These are phyloP conservation scores for Fraxinus paxiana DNA, from an alignment of 305 asterid species.

Conservation along the genomic window DNA sequence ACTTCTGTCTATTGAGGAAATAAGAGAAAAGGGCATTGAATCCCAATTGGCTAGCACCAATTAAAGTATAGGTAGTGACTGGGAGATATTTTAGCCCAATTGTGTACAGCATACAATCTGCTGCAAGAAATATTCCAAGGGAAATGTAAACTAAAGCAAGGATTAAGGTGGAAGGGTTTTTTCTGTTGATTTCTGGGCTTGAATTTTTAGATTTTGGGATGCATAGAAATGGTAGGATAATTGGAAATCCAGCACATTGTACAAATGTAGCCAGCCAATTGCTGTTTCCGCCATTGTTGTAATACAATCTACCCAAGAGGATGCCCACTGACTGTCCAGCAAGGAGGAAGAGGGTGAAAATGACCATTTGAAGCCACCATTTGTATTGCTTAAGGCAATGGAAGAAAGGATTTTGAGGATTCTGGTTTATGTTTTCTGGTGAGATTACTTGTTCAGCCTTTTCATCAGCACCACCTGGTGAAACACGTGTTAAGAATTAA, in stretches of 20 bases:
- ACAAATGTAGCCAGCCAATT: slow-evolving; percentile 55
- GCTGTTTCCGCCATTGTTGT: slow-evolving; percentile 59
- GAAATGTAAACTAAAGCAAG: slow-evolving; percentile 31
- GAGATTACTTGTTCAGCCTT: slow-evolving; percentile 14
- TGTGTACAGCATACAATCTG: slow-evolving; percentile 42
- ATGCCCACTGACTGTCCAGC: slow-evolving; percentile 50
- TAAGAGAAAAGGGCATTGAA: slow-evolving; percentile 60
- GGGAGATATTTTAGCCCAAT: slow-evolving; percentile 55
- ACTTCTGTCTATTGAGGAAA: slow-evolving; percentile 51
- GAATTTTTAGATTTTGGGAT: neutral
- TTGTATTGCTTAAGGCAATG: slow-evolving; percentile 21
- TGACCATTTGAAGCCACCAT: slow-evolving; percentile 60
- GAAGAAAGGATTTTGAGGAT: neutral
- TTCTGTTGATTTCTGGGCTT: neutral
- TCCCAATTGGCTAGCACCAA: slow-evolving; percentile 58
- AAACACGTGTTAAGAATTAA: neutral
- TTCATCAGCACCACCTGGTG: neutral
- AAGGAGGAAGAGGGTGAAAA: slow-evolving; percentile 39
- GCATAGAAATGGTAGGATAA: slow-evolving; percentile 49
- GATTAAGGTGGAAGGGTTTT: neutral
- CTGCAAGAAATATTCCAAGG: slow-evolving; percentile 46
- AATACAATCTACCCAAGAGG: slow-evolving; percentile 47
- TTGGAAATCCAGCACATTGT: slow-evolving; percentile 53
- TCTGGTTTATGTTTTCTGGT: slow-evolving; percentile 7
- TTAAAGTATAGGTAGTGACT: slow-evolving; percentile 55